Evolutionary conservation across 2,329 filamentous ascomycete genomes (phyloP).

Genomic region (Nannizzia gypsea): DNA sequence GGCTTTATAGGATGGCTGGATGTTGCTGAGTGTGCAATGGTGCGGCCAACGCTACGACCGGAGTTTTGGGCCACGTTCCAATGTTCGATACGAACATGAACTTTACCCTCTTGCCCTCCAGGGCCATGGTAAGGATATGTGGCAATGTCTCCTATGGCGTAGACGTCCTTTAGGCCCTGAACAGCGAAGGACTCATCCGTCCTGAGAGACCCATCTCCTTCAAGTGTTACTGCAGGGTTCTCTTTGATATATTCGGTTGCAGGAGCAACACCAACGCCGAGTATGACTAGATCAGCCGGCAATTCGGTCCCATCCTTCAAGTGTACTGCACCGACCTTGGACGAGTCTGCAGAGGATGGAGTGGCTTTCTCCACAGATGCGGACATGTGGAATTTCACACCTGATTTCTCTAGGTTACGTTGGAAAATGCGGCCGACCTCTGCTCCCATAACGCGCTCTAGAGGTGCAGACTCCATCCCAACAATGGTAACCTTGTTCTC

Average conservation of each 20-base stretch:
- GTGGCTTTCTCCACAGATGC: slow-evolving; percentile 74
- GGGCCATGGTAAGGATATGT: slow-evolving; percentile 90
- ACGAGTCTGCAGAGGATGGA: slow-evolving; percentile 53
- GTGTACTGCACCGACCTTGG: slow-evolving; percentile 65
- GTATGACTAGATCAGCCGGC: slow-evolving; percentile 77
- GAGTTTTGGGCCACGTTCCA: slow-evolving; percentile 97
- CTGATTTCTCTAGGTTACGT: slow-evolving; percentile 66
- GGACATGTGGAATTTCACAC: slow-evolving; percentile 75
- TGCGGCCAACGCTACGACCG: slow-evolving; percentile 64
- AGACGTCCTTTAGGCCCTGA: slow-evolving; percentile 66
- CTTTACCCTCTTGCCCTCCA: slow-evolving; percentile 48
- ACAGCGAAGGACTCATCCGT: slow-evolving; percentile 73
- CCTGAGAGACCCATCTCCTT: slow-evolving; percentile 73
- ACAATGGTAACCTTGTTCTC: slow-evolving; percentile 77
- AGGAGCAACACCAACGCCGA: slow-evolving; percentile 79
- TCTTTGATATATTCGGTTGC: slow-evolving; percentile 70
- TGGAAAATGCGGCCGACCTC: slow-evolving; percentile 73
- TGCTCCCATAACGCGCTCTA: slow-evolving; percentile 75
- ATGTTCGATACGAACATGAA: slow-evolving; percentile 76
- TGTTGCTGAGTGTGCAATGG: slow-evolving; percentile 50
- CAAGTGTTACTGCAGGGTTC: slow-evolving; percentile 57
- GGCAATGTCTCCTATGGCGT: slow-evolving; percentile 88
- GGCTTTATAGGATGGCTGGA: slow-evolving; percentile 37
- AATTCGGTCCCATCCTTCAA: slow-evolving; percentile 79
- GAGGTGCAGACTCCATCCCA: slow-evolving; percentile 74